A percentile compares a stretch with the other conserved stretches of the same genome.
Conservation (phyloP, 2,329 filamentous ascomycete species). For the Cadophora sp. region DNA sequence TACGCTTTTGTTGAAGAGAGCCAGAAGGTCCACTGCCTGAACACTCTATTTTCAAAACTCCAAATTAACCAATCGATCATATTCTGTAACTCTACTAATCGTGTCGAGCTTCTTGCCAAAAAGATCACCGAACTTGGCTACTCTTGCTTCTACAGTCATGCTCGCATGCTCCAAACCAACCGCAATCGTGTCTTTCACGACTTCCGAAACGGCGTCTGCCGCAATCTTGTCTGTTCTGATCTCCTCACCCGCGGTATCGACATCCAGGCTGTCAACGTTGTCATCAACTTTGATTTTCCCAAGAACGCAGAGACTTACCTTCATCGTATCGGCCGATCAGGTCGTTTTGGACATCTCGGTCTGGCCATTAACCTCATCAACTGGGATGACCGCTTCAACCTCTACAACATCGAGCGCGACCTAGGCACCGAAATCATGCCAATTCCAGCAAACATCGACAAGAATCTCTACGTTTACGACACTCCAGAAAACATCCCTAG, state of each 20-base stretch:
- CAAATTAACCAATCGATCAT: slow-evolving; percentile 99
- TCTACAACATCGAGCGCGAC: slow-evolving; percentile 98
- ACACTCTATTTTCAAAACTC: slow-evolving; percentile 97
- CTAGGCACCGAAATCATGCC: slow-evolving; percentile 96
- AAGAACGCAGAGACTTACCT: slow-evolving; percentile 99
- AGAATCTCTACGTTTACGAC: slow-evolving; percentile 98
- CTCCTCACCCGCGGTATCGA: slow-evolving; percentile 98
- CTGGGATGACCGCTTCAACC: slow-evolving; percentile 98
- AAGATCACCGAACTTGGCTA: slow-evolving; percentile 99
- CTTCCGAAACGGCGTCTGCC: slow-evolving; percentile 96
- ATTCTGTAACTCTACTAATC: slow-evolving; percentile 99
- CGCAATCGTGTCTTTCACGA: slow-evolving; percentile 99
- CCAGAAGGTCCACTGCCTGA: slow-evolving; percentile 98
- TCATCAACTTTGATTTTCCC: slow-evolving; percentile 99
- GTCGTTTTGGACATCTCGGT: slow-evolving; percentile 95
- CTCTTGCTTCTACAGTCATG: slow-evolving; percentile 99
- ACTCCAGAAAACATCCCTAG: slow-evolving; percentile 93
- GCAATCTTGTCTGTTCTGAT: slow-evolving; percentile 97
- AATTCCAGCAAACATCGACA: slow-evolving; percentile 95
- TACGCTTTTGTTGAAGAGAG: slow-evolving; percentile 99
- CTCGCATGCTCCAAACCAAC: slow-evolving; percentile 95
- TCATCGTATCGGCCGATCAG: slow-evolving; percentile 96
- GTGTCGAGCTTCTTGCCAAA: slow-evolving; percentile 95
- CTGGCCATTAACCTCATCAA: slow-evolving; percentile 99
- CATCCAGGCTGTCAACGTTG: slow-evolving; percentile 98